These are phyloP conservation scores for Hibiscus trionum DNA, from an alignment of 345 rosid species.

Conservation along the genomic window DNA sequence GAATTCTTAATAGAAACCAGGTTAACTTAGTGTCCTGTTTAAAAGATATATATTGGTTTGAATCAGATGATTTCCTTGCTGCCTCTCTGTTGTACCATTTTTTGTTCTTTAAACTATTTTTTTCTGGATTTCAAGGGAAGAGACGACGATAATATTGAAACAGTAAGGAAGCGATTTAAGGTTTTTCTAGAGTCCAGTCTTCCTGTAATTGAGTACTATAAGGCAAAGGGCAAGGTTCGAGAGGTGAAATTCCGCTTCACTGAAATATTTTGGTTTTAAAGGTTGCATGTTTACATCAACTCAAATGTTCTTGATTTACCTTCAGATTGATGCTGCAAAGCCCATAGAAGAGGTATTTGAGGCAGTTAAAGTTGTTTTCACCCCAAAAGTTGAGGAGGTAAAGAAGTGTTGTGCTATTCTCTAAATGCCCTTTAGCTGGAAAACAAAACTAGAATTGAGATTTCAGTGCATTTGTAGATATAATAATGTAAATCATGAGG, in stretches of 20 bases:
- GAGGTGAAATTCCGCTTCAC: constrained; percentile 28
- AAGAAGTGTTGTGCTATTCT: constrained; percentile 10
- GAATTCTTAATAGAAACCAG: constrained; percentile 63
- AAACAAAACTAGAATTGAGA: not conserved
- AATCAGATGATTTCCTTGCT: not conserved
- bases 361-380: constrained; percentile 39
- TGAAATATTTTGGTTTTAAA: not conserved
- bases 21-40: constrained; percentile 23
- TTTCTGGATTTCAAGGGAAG: constrained; percentile 41
- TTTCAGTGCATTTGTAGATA: not conserved
- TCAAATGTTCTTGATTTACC: constrained; percentile 6
- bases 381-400: constrained; percentile 44
- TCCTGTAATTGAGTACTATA: constrained; percentile 45
- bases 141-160: constrained; percentile 66
- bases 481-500: not conserved
- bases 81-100: not conserved
- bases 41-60: not conserved
- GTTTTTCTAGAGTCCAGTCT: constrained; percentile 56
- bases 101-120: constrained; percentile 5
- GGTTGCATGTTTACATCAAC: not conserved
- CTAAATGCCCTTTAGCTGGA: constrained; percentile 4
- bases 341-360: constrained; percentile 58
- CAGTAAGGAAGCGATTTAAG: constrained; percentile 53
- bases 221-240: constrained; percentile 50
- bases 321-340: constrained; percentile 66